Percentiles rank a stretch among this genome's conserved stretches.
Evolutionary conservation across 2,329 filamentous ascomycete species (phyloP).

Genomic region (Amesomyces nigricolor): DNA sequence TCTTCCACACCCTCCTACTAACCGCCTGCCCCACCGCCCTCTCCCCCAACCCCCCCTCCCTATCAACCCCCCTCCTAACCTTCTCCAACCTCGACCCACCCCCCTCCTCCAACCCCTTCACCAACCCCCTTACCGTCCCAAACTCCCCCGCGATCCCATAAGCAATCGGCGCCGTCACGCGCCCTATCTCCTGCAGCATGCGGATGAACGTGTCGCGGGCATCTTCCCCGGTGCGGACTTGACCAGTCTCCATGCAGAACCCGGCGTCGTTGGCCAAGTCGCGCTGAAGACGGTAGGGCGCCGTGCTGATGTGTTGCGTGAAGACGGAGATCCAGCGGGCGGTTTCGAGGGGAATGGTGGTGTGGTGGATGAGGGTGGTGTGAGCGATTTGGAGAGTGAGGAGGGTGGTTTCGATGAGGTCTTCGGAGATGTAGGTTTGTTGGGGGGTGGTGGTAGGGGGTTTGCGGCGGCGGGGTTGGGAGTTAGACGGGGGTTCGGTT

Average conservation of each 20-base stretch:
- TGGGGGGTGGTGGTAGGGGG: slow-evolving; percentile 30
- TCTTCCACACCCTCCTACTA: slow-evolving; percentile 53
- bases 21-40: slow-evolving; percentile 51
- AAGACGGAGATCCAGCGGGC: slow-evolving; percentile 68
- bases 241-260: slow-evolving; percentile 76
- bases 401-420: slow-evolving; percentile 64
- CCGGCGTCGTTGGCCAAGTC: slow-evolving; percentile 45
- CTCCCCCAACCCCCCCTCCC: slow-evolving; percentile 51
- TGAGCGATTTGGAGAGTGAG: slow-evolving; percentile 65
- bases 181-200: slow-evolving; percentile 70
- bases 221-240: slow-evolving; percentile 67
- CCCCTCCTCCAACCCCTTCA: slow-evolving; percentile 50
- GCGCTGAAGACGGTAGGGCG: slow-evolving; percentile 59
- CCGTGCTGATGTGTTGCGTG: slow-evolving; percentile 72
- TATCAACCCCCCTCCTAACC: slow-evolving; percentile 52
- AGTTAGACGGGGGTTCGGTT: background rate
- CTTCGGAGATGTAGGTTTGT: slow-evolving; percentile 59
- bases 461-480: slow-evolving; percentile 21
- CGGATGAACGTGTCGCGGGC: slow-evolving; percentile 61
- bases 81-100: slow-evolving; percentile 60
- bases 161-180: slow-evolving; percentile 67
- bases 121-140: slow-evolving; percentile 50
- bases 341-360: slow-evolving; percentile 53
- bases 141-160: slow-evolving; percentile 62
- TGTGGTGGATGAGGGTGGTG: slow-evolving; percentile 64